A percentile compares a stretch with the other conserved stretches of the same genome.
These are phyloP conservation scores for Mycena olivaceomarginata DNA, from an alignment of 768 basidiomycete species.

Conservation along the genomic window DNA sequence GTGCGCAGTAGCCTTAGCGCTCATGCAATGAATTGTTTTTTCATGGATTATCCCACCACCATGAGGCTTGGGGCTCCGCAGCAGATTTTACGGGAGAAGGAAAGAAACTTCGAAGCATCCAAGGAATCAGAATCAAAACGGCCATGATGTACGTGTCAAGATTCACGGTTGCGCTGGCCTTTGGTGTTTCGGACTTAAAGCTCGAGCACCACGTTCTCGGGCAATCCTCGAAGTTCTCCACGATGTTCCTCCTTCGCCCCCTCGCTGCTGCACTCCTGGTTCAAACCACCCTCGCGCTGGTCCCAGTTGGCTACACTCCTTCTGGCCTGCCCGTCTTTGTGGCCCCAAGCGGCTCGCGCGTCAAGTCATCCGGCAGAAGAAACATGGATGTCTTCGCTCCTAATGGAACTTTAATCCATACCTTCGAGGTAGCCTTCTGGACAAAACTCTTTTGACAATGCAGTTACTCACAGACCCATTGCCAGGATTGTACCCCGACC, in stretches of 20 bases:
- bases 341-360: conserved; percentile 31
- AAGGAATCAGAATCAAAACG: conserved; percentile 11
- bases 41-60: conserved; percentile 26
- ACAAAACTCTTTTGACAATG: background rate
- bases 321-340: conserved; percentile 24
- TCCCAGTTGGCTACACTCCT: conserved; percentile 1
- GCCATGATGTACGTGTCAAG: conserved; percentile 14
- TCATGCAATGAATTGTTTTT: conserved; percentile 14
- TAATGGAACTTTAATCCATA: conserved; percentile 32
- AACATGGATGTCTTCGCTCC: conserved; percentile 15
- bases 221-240: conserved; percentile 13
- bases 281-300: conserved; percentile 12
- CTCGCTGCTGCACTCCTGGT: conserved; percentile 28
- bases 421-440: conserved; percentile 15
- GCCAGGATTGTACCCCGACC: conserved; percentile 25
- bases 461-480: conserved; percentile 17
- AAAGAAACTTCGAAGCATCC: background rate
- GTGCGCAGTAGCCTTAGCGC: conserved; percentile 18
- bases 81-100: conserved; percentile 13
- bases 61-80: conserved; percentile 13
- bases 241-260: conserved; percentile 34
- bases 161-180: conserved; percentile 3
- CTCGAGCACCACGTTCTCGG: conserved; percentile 6
- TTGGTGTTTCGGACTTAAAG: conserved; percentile 18
- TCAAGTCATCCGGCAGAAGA: conserved; percentile 11